phyloP scores from a whole-genome alignment of 306 rosid species.

The Gleditsia sinensis region DNA sequence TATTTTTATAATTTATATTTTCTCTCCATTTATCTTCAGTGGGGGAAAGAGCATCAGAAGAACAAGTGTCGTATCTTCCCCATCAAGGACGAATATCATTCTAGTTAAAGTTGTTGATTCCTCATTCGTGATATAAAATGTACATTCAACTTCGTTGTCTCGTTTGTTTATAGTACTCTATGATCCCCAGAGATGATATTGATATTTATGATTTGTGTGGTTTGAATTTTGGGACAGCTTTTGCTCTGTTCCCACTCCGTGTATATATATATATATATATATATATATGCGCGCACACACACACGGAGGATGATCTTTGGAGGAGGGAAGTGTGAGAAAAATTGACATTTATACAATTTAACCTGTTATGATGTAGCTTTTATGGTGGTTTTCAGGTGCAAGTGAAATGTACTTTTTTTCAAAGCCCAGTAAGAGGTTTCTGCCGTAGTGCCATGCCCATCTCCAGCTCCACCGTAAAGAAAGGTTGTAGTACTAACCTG shows the following conservation, averaged over 20 bases:
- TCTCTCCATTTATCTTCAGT: conserved; percentile 27
- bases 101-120: conserved; percentile 30
- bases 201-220: not conserved
- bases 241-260: not conserved
- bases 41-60: conserved; percentile 22
- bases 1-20: conserved; percentile 37
- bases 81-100: conserved; percentile 7
- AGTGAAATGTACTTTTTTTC: too few relatives aligned
- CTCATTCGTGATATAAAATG: conserved; percentile 34
- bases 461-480: too few relatives aligned
- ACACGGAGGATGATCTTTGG: not conserved
- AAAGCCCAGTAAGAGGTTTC: too few relatives aligned
- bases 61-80: conserved; percentile 16
- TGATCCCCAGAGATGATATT: not conserved
- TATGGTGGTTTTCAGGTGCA: too few relatives aligned
- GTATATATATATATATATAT: not conserved
- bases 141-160: conserved; percentile 24
- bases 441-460: too few relatives aligned
- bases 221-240: not conserved
- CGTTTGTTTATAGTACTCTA: conserved; percentile 10
- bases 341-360: not conserved
- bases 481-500: too few relatives aligned
- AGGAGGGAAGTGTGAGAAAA: not conserved
- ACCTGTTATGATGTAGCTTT: not conserved
- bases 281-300: too few relatives aligned